Conservation (phyloP, 495 filamentous ascomycete genomes). For the Penicillium angulare region DNA sequence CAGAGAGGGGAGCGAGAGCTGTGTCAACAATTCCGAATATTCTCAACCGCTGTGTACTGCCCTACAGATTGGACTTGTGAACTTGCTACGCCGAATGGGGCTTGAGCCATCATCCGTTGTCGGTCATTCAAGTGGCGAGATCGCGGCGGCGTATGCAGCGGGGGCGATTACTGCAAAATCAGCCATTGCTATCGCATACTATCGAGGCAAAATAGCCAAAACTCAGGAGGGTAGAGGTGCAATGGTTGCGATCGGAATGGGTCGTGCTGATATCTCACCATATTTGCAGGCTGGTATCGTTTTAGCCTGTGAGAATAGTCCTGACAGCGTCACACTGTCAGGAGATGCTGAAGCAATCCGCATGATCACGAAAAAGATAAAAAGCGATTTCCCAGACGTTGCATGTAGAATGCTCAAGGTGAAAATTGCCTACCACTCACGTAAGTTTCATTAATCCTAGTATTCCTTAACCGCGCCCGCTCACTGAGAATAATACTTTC, state of each 20-base stretch:
- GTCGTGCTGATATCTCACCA: conserved; percentile 10
- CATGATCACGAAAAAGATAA: not conserved
- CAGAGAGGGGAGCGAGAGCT: not conserved
- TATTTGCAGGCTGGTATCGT: conserved; percentile 25
- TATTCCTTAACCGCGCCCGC: not conserved
- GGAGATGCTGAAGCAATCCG: conserved; percentile 21
- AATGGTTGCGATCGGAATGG: conserved; percentile 34
- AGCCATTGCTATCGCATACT: conserved; percentile 4
- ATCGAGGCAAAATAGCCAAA: conserved; percentile 3
- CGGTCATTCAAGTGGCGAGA: conserved; percentile 15
- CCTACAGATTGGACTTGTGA: conserved; percentile 4
- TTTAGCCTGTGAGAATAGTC: conserved; percentile 45
- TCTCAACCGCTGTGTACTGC: conserved; percentile 11
- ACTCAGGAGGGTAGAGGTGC: not conserved
- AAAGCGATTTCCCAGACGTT: not conserved
- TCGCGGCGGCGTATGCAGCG: conserved; percentile 11
- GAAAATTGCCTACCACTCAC: conserved; percentile 1
- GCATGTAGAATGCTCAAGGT: not conserved
- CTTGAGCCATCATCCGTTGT: not conserved
- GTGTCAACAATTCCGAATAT: not conserved
- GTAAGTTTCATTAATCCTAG: conserved; percentile 19
- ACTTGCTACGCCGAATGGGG: not conserved
- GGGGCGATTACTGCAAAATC: not conserved
- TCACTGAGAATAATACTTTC: not conserved
- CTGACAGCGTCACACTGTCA: conserved; percentile 38